These are phyloP conservation scores for Paxillus ammoniavirescens DNA, from an alignment of 768 basidiomycete genomes.

Conservation along the genomic window DNA sequence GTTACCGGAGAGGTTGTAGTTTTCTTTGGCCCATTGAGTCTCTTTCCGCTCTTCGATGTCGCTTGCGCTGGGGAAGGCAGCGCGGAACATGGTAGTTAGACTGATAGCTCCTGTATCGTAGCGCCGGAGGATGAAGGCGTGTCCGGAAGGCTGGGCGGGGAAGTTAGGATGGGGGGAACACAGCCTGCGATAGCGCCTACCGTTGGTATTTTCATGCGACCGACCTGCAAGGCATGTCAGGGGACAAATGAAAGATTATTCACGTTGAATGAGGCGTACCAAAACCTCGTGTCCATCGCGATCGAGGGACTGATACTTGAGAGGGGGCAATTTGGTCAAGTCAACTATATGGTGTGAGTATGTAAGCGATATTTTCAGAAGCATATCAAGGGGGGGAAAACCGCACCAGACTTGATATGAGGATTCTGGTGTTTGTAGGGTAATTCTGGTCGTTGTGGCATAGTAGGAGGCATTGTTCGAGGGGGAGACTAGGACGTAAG, in stretches of 20 bases:
- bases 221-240: constrained; percentile 56
- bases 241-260: background rate
- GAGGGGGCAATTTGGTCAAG: constrained; percentile 54
- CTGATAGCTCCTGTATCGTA: constrained; percentile 92
- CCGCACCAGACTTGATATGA: constrained; percentile 44
- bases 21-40: constrained; percentile 79
- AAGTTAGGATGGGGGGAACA: constrained; percentile 17
- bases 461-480: constrained; percentile 9
- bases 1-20: constrained; percentile 71
- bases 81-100: constrained; percentile 95
- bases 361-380: background rate
- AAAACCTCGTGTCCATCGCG: constrained; percentile 87
- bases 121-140: constrained; percentile 92
- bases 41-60: constrained; percentile 79
- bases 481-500: constrained; percentile 10
- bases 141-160: constrained; percentile 57
- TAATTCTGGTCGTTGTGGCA: constrained; percentile 49
- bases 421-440: constrained; percentile 52
- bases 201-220: constrained; percentile 86
- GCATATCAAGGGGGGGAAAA: background rate
- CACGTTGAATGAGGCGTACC: constrained; percentile 40
- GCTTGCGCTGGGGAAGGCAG: constrained; percentile 81
- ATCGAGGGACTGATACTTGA: constrained; percentile 91
- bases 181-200: constrained; percentile 41
- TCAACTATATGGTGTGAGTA: constrained; percentile 30